Evolutionary conservation across 495 filamentous ascomycete genomes (phyloP).

Genomic region (Aspergillus heteromorphus): DNA sequence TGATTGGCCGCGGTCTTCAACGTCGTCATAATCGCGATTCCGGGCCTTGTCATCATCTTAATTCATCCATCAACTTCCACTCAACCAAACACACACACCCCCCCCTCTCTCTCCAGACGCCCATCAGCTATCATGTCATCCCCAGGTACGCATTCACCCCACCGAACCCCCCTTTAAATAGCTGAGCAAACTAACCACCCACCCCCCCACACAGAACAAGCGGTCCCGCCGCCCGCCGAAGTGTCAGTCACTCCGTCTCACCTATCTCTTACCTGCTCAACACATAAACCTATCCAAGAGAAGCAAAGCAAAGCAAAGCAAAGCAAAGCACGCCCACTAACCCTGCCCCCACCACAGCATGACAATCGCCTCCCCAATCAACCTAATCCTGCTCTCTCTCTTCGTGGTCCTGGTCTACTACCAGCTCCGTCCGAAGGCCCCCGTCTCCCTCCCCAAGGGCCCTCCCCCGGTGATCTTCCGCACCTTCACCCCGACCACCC

Average conservation of each 20-base stretch:
- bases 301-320: too few species aligned
- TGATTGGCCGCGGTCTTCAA: neutral
- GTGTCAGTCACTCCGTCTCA: slow-evolving; percentile 23
- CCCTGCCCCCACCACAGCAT: slow-evolving; percentile 31
- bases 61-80: neutral
- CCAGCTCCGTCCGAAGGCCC: slow-evolving; percentile 57
- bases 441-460: slow-evolving; percentile 57
- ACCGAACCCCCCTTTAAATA: neutral
- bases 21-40: neutral
- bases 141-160: slow-evolving; percentile 9
- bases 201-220: slow-evolving; percentile 7
- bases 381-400: slow-evolving; percentile 66
- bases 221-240: slow-evolving; percentile 22
- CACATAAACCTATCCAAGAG: too few species aligned
- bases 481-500: slow-evolving; percentile 81
- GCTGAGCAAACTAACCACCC: neutral
- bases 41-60: neutral
- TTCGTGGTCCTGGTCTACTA: slow-evolving; percentile 65
- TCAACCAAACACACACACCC: neutral
- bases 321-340: neutral
- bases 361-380: slow-evolving; percentile 70
- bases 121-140: slow-evolving; percentile 7
- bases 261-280: neutral
- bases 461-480: slow-evolving; percentile 78
- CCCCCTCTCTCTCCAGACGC: neutral